Base-by-base conservation (phyloP, 208 protist genomes). In the Dictyostelium gargantuum region DNA sequence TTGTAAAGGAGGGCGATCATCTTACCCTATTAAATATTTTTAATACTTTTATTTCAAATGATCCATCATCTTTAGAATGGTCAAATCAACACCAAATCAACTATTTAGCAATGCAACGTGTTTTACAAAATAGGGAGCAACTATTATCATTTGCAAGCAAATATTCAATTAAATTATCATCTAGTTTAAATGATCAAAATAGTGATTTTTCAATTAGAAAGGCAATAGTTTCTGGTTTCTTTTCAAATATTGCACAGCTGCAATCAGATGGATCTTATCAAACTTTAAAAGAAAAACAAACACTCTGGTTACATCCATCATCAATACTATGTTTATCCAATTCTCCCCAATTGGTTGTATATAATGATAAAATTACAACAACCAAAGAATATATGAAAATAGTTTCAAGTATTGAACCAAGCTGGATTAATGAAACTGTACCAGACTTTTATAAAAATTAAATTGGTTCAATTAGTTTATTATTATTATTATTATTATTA, bases 1-100 rank as follows among this genome's bases (percentile, higher is more conserved):
- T 75, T 26, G 89, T 94, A 5, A 81, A 94, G 29, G 95, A 97
- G 82, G 96, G 96, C 42, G 96, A 97, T 85, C 92, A 97, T 35
- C n/a, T 97, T 13, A 97, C 95, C 1, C 81, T 97, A 13, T 72
- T 97, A 35, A 96, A 96, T 50, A 72, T 85, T 54, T 85, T 50
- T n/a, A 46, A 73, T 21, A n/a, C 76, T 2, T 82, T 32, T 21
- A 23, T 46, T 5, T 35, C 23, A 35, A 85, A 56, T n/a, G 48
- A 38, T 17, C 46, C 52, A 46, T 56, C 15, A 23, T 15, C 38
- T 40, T 29, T n/a, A 38, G 13, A 23, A 26, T 96, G 95, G 95
- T 96, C 94, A 44, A 38, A 96, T 40, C 35, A 80, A 5, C 46
- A 95, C 42, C 86, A 84, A 52, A 58, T 96, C 26, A 96, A 96